These are phyloP conservation scores for Ilyonectria destructans DNA, from an alignment of 2,329 filamentous ascomycete genomes.

Conservation along the genomic window DNA sequence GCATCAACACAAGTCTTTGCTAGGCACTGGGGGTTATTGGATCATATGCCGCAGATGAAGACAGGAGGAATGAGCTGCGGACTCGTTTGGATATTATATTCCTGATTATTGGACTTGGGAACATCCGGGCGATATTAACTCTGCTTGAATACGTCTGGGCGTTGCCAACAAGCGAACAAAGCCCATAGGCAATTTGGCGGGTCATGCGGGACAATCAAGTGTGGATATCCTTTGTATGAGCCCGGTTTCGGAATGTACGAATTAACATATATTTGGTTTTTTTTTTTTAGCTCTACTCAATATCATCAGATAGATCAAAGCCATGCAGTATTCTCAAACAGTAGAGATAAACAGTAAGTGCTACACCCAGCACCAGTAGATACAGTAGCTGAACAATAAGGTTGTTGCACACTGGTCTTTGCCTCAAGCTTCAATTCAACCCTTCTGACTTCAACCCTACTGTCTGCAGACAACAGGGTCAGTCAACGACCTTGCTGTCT, in stretches of 20 bases:
- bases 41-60: conserved; percentile 46
- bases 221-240: conserved; percentile 59
- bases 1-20: conserved; percentile 49
- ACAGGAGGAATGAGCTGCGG: conserved; percentile 52
- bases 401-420: too few species aligned
- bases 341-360: too few species aligned
- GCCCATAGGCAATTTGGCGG: conserved; percentile 57
- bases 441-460: too few species aligned
- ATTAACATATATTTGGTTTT: too few species aligned
- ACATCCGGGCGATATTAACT: conserved; percentile 54
- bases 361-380: too few species aligned
- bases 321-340: too few species aligned
- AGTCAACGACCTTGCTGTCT: too few species aligned
- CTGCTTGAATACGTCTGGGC: conserved; percentile 57
- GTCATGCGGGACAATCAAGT: conserved; percentile 58
- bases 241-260: background rate
- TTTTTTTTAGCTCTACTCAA: too few species aligned
- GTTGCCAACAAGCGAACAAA: conserved; percentile 35
- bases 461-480: too few species aligned
- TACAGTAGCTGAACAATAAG: too few species aligned
- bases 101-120: conserved; percentile 54
- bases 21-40: conserved; percentile 49
- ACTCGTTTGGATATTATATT: conserved; percentile 46
- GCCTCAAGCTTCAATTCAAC: too few species aligned
- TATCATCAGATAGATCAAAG: too few species aligned